Evolutionary conservation across 441 rosid species (phyloP), one percentile per base, ranked within the genome.

Genomic region (Kokia cookei): DNA sequence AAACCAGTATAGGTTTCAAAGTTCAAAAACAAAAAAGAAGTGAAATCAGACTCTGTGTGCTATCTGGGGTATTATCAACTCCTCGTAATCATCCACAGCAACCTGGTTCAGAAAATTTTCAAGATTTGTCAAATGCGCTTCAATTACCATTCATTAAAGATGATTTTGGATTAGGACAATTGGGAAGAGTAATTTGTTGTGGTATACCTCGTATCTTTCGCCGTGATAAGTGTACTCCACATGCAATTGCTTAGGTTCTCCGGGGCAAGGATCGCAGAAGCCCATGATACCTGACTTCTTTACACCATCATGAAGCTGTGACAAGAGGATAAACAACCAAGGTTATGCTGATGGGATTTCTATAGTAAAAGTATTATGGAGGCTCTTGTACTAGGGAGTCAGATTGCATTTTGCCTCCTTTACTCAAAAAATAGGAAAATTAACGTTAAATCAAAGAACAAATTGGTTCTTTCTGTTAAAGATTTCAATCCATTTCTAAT

Each of bases 261-360:
- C 97, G 0, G 98, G 99, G 75, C 97, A 94, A 13, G 99, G 97
- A 87, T 96, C 97, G 22, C 93, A 94, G 79, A 93, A 96, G 3
- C 99, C 99, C 98, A 96, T 94, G 15, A 96, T 92, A 75, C 99
- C 99, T 0, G 97, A 92, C 79, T 96, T 96, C 83, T 89, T 94
- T 74, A 96, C 89, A 66, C 99, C 98, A 57, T 89, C 89, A 40
- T 96, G 98, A 85, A 96, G 98, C 96, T 92, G 87, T 80, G 73
- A 15, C 35, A 45, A 71, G 53, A 58, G 57, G 48, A 17, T 37
- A 69, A 72, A 42, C 32, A 54, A 7, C 22, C 22, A 19, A 19
- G 22, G 26, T 43, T 61, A 40, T 2, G 58, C 24, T 26, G 13
- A 58, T 13, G 40, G 11, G 12, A 53, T 54, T 4, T 2, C 64